Evolutionary conservation across 2,329 filamentous ascomycete genomes (phyloP).

Genomic region (Hypoxylon sp.): DNA sequence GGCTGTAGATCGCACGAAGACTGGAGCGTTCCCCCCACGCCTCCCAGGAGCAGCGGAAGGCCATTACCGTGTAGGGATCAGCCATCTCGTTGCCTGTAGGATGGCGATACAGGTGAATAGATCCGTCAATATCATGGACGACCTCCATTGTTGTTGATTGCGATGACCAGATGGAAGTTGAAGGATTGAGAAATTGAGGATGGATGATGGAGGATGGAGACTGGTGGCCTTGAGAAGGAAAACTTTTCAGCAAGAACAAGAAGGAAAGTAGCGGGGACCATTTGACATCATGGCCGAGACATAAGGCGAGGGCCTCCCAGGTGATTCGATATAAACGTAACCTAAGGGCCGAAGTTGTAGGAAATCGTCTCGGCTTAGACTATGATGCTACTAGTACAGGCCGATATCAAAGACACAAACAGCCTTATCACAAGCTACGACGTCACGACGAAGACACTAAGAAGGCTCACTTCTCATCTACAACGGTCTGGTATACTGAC

Average conservation of each 20-base stretch:
- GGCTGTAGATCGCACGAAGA: neutral
- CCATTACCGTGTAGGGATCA: neutral
- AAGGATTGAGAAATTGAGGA: too few relatives aligned
- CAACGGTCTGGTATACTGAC: neutral
- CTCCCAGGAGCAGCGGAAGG: neutral
- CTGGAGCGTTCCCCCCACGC: neutral
- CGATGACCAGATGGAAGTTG: too few relatives aligned
- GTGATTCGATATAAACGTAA: neutral
- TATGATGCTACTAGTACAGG: neutral
- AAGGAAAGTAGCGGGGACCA: neutral
- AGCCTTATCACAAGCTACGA: neutral
- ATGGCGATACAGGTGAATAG: too few relatives aligned
- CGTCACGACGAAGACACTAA: neutral
- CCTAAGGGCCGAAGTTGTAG: neutral
- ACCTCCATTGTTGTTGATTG: too few relatives aligned
- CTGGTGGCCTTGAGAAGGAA: neutral
- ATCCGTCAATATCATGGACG: too few relatives aligned
- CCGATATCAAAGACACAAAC: neutral
- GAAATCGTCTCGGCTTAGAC: neutral
- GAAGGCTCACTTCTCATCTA: neutral
- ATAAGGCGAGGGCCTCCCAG: neutral
- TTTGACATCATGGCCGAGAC: neutral
- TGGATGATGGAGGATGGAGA: neutral
- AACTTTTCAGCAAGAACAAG: neutral
- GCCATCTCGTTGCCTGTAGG: neutral